phyloP scores from a whole-genome alignment of 257 asterid genomes.

The Solanum pimpinellifolium region DNA sequence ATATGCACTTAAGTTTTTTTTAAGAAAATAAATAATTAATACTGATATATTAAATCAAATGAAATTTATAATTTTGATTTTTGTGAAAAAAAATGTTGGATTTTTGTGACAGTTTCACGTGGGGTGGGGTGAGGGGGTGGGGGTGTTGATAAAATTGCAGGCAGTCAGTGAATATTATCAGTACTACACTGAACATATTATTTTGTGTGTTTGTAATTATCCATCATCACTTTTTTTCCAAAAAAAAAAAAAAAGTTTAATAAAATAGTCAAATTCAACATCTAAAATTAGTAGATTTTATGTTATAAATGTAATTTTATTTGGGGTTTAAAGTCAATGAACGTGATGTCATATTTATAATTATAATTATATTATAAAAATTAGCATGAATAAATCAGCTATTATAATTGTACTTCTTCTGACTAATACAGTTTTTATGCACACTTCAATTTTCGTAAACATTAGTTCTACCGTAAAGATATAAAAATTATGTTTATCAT shows the following conservation, averaged over 20 bases:
- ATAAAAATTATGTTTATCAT: too few relatives aligned
- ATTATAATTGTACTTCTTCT: too few relatives aligned
- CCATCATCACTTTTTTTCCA: not conserved
- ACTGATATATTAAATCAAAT: not conserved
- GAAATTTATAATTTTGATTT: not conserved
- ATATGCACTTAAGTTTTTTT: not conserved
- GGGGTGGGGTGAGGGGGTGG: not conserved
- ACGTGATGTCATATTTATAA: not conserved
- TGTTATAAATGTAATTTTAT: too few relatives aligned
- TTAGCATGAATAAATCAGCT: not conserved
- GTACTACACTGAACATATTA: not conserved
- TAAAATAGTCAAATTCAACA: not conserved
- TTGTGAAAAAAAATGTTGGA: not conserved
- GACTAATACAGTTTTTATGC: not conserved
- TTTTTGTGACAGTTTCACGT: not conserved
- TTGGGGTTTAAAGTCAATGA: not conserved
- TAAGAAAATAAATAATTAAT: not conserved
- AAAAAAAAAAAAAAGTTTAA: not conserved
- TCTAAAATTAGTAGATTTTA: not conserved
- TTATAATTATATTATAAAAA: too few relatives aligned
- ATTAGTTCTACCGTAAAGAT: too few relatives aligned
- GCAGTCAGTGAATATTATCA: not conserved
- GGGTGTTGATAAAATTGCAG: not conserved
- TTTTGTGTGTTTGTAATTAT: not conserved
- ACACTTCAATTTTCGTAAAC: too few relatives aligned